A percentile compares a stretch with the other conserved stretches of the same genome.
phyloP scores from a whole-genome alignment of 202 grass and related monocot species.

The Schoenoplectus triqueter region DNA sequence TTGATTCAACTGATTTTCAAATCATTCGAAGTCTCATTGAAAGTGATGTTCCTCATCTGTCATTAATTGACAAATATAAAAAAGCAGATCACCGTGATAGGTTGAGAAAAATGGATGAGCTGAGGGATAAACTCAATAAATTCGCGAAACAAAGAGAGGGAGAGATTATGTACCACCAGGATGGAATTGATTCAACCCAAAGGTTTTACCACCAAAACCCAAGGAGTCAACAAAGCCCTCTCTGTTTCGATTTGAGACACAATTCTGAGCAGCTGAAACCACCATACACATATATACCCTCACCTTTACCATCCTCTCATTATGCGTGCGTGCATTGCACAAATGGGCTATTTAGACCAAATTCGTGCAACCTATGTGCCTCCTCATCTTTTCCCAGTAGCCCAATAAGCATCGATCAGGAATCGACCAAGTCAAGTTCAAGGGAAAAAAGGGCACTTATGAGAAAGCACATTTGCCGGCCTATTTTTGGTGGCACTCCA shows the following conservation, averaged over 20 bases:
- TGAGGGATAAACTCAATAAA: constrained; percentile 62
- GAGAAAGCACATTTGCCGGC: constrained; percentile 71
- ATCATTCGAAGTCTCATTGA: constrained; percentile 58
- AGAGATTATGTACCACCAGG: constrained; percentile 44
- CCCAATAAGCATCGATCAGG: constrained; percentile 45
- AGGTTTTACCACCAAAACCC: constrained; percentile 41
- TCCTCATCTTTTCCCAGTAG: constrained; percentile 62
- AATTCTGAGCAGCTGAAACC: constrained; percentile 50
- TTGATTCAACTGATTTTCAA: constrained; percentile 67
- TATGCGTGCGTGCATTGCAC: constrained; percentile 43
- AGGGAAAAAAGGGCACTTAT: constrained; percentile 49
- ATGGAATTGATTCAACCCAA: constrained; percentile 46
- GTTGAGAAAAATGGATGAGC: constrained; percentile 73
- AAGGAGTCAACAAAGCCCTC: constrained; percentile 39
- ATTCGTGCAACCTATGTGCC: constrained; percentile 49
- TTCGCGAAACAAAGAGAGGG: constrained; percentile 48
- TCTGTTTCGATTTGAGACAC: constrained; percentile 50
- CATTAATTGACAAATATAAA: constrained; percentile 52
- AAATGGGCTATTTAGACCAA: constrained; percentile 21
- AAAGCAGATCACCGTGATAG: constrained; percentile 49
- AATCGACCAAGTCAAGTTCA: constrained; percentile 50
- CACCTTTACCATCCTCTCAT: constrained; percentile 45
- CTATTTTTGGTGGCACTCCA: constrained; percentile 71
- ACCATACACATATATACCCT: constrained; percentile 42
- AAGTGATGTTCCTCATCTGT: constrained; percentile 50